Base-by-base conservation (phyloP, 805 yeast genomes). In the Pichia sporocuriosa region DNA sequence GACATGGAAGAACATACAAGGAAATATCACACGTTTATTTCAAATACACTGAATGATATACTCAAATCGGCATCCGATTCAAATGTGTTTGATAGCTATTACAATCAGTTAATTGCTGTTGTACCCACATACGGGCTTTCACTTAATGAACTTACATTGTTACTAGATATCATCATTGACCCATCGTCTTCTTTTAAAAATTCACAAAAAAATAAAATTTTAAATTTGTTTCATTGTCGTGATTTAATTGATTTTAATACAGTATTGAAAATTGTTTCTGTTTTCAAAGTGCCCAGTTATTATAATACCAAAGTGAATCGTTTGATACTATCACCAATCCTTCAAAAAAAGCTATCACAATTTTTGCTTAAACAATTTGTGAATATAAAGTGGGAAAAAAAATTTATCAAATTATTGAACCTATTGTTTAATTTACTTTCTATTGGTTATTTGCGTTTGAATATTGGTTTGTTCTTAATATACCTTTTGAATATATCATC, bases 101-200 rank as follows among this genome's bases (percentile, higher is more conserved):
- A 27, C 20, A 19, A 17, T 3, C 31, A 52, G 19, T 37, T 58
- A 16, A 10, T 41, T 8, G 35, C 49, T 13, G 56, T 58, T 3
- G 46, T 58, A 8, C 58, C 58, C 2, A 47, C 39, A 22, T 53
- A 54, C 37, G 63, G 62, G 10, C 22, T 58, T 4, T 44, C 42
- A 24, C 32, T 42, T 3, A 9, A 4, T 1, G 58, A 59, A 25
- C 15, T 57, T 19, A 39, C 48, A 8, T 16, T n/a, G 6, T 7
- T 59, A 3, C 21, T 59, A n/a, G 51, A 55, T 31, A 42, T 52
- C 2, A 37, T 57, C 5, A 26, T 52, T 17, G 48, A 53, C 25
- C 21, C 50, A 1, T 4, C 28, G 5, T 23, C 20, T 46, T 35
- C 12, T 13, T 32, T 9, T 48, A 54, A 32, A 48, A 34, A n/a